Percentiles rank a stretch among this genome's conserved stretches.
phyloP scores from a whole-genome alignment of 139 green algal species.

The Picochlorum sp. region DNA sequence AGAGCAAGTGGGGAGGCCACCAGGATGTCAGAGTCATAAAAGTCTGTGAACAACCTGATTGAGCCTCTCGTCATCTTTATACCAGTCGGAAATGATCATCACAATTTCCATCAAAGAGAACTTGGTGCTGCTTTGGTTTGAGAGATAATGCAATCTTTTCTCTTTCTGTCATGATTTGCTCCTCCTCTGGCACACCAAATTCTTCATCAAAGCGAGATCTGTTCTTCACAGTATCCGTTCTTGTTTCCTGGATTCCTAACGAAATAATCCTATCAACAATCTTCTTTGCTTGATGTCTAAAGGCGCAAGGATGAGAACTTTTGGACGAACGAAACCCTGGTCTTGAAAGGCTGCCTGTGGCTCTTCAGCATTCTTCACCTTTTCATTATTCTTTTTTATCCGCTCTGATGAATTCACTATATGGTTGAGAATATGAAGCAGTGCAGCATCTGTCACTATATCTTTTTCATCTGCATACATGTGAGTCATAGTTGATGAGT shows the following conservation, averaged over 20 bases:
- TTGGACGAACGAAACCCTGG: constrained; percentile 80
- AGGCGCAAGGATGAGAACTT: constrained; percentile 87
- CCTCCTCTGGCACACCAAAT: constrained; percentile 51
- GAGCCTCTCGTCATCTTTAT: constrained; percentile 79
- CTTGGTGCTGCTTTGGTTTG: constrained; percentile 72
- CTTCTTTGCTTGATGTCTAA: constrained; percentile 64
- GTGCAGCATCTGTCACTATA: constrained; percentile 48
- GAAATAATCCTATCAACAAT: constrained; percentile 56
- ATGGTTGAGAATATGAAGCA: constrained; percentile 82
- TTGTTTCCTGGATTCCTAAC: constrained; percentile 67
- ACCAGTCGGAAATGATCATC: constrained; percentile 90
- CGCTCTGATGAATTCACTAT: constrained; percentile 59
- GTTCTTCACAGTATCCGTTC: constrained; percentile 60
- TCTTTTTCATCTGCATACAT: constrained; percentile 20
- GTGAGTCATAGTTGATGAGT: no score
- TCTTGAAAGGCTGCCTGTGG: constrained; percentile 40
- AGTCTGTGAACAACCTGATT: constrained; percentile 75
- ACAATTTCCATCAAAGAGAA: constrained; percentile 80
- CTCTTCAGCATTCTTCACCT: constrained; percentile 8
- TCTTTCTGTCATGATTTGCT: constrained; percentile 8
- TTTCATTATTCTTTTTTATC: constrained; percentile 83
- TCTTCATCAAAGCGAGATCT: constrained; percentile 79
- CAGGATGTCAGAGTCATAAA: constrained; percentile 85
- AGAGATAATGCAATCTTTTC: constrained; percentile 13
- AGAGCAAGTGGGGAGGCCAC: constrained; percentile 85